Percentiles rank a stretch among this genome's conserved stretches.
These are phyloP conservation scores for Schizochytrium sp. DNA, from an alignment of 108 stramenopile species.

Conservation along the genomic window DNA sequence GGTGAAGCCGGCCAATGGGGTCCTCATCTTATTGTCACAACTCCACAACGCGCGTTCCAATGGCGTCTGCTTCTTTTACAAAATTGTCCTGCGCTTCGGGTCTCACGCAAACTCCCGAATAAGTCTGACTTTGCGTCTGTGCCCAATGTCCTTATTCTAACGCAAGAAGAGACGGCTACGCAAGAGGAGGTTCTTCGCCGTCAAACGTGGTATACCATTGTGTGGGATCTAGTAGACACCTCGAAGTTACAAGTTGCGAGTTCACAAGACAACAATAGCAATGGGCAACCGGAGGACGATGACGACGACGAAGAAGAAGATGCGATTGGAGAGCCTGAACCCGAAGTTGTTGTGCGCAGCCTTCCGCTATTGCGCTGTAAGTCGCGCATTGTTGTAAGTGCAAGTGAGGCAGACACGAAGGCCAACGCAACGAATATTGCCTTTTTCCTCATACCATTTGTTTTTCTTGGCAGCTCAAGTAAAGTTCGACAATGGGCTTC, in stretches of 20 bases:
- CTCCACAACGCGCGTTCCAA: not conserved
- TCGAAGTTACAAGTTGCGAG: no score
- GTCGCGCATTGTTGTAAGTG: constrained; percentile 18
- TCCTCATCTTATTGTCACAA: constrained; percentile 45
- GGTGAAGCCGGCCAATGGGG: constrained; percentile 45
- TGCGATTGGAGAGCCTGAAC: not conserved
- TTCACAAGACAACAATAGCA: no score
- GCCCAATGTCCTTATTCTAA: not conserved
- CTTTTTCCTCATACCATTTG: not conserved
- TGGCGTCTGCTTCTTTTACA: not conserved
- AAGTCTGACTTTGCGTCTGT: not conserved
- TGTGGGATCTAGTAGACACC: constrained; percentile 37
- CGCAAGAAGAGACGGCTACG: not conserved
- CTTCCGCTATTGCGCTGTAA: constrained; percentile 38
- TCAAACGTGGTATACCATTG: not conserved
- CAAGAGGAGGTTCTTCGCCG: not conserved
- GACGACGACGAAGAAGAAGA: constrained; percentile 3
- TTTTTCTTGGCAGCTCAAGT: constrained; percentile 7
- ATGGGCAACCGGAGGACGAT: not conserved
- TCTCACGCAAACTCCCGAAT: not conserved
- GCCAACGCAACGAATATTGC: not conserved
- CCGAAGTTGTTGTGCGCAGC: not conserved
- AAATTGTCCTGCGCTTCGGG: not conserved
- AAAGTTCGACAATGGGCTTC: constrained; percentile 32
- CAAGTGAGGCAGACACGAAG: not conserved